These are phyloP conservation scores for Nakaseomyces kungkrabaensis DNA, from an alignment of 1,139 yeast species.

Conservation along the genomic window DNA sequence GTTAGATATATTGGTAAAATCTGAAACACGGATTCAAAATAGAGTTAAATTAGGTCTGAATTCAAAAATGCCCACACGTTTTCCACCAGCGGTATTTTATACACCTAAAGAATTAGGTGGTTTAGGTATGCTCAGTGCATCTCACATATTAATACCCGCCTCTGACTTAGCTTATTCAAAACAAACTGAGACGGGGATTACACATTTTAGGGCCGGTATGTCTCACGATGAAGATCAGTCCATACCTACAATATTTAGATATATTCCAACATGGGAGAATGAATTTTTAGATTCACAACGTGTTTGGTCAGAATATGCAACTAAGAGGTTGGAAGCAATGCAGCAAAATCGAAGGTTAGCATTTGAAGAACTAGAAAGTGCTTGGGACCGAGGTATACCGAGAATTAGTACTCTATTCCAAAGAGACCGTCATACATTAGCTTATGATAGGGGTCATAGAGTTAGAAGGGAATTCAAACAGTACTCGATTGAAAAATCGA, in stretches of 20 bases:
- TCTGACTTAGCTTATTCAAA: conserved; percentile 85
- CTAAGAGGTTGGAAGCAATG: conserved; percentile 77
- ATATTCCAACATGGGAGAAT: conserved; percentile 92
- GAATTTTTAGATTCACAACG: conserved; percentile 90
- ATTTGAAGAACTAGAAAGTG: conserved; percentile 85
- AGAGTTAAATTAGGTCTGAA: conserved; percentile 91
- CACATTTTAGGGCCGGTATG: conserved; percentile 94
- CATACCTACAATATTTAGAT: conserved; percentile 89
- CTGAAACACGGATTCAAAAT: conserved; percentile 91
- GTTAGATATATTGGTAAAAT: conserved; percentile 72
- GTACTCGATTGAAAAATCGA: conserved; percentile 57
- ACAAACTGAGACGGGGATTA: conserved; percentile 90
- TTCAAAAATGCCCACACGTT: conserved; percentile 96
- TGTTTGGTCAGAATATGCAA: conserved; percentile 96
- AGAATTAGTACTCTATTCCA: conserved; percentile 92
- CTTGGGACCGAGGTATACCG: conserved; percentile 96
- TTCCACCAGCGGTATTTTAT: conserved; percentile 97
- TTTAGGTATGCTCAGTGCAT: conserved; percentile 93
- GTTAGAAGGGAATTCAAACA: conserved; percentile 71
- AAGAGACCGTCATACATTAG: conserved; percentile 88
- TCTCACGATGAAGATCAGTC: conserved; percentile 64
- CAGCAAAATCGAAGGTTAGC: conserved; percentile 81
- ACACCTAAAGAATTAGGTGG: conserved; percentile 98
- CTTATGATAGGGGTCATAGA: conserved; percentile 92
- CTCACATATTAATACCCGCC: conserved; percentile 89